Base-by-base conservation (phyloP, 2,329 filamentous ascomycete genomes). In the Diaporthe caulivora region DNA sequence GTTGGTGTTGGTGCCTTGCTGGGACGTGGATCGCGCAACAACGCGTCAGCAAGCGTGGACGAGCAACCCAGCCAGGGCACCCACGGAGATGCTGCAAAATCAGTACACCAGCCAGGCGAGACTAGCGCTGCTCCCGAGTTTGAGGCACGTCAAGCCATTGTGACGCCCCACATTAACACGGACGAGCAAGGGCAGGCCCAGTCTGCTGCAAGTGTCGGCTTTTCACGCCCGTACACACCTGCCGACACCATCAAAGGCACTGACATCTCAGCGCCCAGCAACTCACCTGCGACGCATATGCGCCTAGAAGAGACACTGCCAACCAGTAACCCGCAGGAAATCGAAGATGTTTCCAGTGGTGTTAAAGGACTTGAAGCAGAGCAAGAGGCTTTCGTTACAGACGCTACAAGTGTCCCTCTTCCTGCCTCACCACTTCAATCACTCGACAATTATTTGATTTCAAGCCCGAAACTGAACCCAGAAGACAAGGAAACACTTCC, bases 151-250 rank as follows among this genome's bases (percentile, higher is more conserved):
- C 29, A 57, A 37, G 62, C 57, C 57, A 17, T 55, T 15, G 15
- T 26, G n/a, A 53, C 42, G 15, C n/a, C 3, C n/a, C n/a, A 21
- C 3, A 31, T 31, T 44, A n/a, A 55, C 9, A 5, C 44, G 17
- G 40, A 1, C 10, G 67, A 37, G 29, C 40, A 34, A 49, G 37
- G 34, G 24, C 68, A 62, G 31, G 18, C 31, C 31, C 68, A 55
- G 3, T 18, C 31, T 24, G 24, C 68, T 51, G 55, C 55, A 58
- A n/a, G 55, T 34, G 44, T 34, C 47, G 44, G 24, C 77, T 78
- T 79, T 80, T 78, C 77, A 76, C 70, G 74, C 74, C 69, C n/a
- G 72, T 78, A 78, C 77, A 80, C 77, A 76, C 73, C 77, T 64
- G 60, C 34, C 57, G 51, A 31, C 51, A 54, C 75, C 67, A 65